These are phyloP conservation scores for Phytopythium oedochilum DNA, from an alignment of 352 stramenopile species.

Conservation along the genomic window DNA sequence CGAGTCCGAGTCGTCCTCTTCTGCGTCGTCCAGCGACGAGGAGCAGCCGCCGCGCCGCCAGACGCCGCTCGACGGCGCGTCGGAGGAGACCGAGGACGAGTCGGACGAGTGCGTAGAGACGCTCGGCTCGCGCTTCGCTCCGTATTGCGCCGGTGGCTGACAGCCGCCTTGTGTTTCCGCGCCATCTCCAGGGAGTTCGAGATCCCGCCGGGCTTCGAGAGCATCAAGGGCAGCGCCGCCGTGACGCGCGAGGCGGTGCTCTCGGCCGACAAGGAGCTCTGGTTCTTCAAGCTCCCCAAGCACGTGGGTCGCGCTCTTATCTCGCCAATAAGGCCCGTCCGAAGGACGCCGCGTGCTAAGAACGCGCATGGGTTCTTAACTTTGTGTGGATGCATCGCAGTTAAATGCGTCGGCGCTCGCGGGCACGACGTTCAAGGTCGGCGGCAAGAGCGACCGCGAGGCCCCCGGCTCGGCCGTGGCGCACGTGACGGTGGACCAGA, in stretches of 20 bases:
- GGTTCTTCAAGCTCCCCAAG: conserved; percentile 84
- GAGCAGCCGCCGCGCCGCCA: conserved; percentile 12
- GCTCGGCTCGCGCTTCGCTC: no score
- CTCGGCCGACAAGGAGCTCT: conserved; percentile 75
- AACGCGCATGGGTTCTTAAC: no score
- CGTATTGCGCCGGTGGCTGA: not conserved
- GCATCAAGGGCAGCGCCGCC: conserved; percentile 47
- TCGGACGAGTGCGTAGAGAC: conserved; percentile 55
- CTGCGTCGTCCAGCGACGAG: conserved; percentile 33
- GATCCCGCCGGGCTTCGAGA: conserved; percentile 69
- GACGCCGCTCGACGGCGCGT: conserved; percentile 3
- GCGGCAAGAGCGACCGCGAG: conserved; percentile 14
- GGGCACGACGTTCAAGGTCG: conserved; percentile 67
- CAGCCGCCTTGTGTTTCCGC: conserved; percentile 7
- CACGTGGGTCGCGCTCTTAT: conserved; percentile 32
- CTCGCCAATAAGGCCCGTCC: no score
- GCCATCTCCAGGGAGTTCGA: conserved; percentile 58
- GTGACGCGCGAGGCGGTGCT: conserved; percentile 62
- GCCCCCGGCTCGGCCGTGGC: conserved; percentile 32
- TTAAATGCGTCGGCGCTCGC: conserved; percentile 62
- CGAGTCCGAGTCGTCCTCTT: conserved; percentile 12
- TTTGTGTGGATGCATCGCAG: no score
- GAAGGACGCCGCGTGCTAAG: no score
- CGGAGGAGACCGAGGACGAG: conserved; percentile 27
- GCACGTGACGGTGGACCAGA: conserved; percentile 28